Evolutionary conservation across 805 yeast species (phyloP).

Genomic region (Barnettozyma sp.): DNA sequence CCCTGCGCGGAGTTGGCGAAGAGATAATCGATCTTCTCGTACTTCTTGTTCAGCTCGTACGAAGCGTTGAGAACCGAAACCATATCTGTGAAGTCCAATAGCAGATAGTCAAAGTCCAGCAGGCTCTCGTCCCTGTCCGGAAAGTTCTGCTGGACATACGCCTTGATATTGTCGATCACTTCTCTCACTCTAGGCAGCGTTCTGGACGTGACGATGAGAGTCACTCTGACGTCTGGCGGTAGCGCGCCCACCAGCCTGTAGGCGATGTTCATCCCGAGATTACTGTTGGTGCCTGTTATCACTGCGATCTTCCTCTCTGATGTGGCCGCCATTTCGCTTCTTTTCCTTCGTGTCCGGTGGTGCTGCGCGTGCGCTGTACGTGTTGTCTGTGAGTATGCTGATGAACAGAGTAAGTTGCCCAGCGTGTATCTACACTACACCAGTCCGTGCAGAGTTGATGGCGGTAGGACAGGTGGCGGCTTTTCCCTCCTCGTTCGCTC

Average conservation of each 20-base stretch:
- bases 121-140: slow-evolving; percentile 42
- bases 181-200: slow-evolving; percentile 80
- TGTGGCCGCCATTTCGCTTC: too few species aligned
- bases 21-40: slow-evolving; percentile 63
- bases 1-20: slow-evolving; percentile 90
- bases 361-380: too few species aligned
- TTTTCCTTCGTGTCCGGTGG: too few species aligned
- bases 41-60: slow-evolving; percentile 60
- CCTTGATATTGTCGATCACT: slow-evolving; percentile 53
- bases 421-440: too few species aligned
- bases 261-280: slow-evolving; percentile 82
- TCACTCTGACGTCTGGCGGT: slow-evolving; percentile 49
- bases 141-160: slow-evolving; percentile 30
- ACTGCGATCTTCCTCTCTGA: slow-evolving; percentile 33
- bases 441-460: too few species aligned
- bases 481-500: too few species aligned
- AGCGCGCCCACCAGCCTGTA: slow-evolving; percentile 62
- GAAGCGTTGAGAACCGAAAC: slow-evolving; percentile 72
- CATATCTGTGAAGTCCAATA: slow-evolving; percentile 90
- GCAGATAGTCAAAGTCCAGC: slow-evolving; percentile 78
- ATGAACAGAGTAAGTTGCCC: too few species aligned
- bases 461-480: too few species aligned
- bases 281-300: slow-evolving; percentile 45
- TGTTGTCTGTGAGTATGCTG: too few species aligned
- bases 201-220: slow-evolving; percentile 84